Base-by-base conservation (phyloP, 768 basidiomycete genomes). In the Lentinula detonsa region DNA sequence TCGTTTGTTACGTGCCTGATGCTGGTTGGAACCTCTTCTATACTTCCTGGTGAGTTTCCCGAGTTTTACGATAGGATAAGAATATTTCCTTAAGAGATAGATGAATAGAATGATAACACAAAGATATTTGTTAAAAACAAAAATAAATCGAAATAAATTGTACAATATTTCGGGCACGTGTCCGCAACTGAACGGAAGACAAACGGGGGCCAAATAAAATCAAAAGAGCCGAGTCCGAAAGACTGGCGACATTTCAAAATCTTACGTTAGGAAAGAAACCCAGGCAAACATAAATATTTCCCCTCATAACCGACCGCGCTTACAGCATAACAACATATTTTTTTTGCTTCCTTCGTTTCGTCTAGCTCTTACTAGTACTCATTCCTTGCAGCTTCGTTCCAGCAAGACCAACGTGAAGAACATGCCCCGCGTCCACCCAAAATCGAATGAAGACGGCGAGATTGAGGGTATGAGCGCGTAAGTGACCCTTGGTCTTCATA, bases 371-470 rank as follows among this genome's bases (percentile, higher is more conserved):
- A 21, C 21, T 21, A 21, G 21, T 16, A 15, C 37, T 40, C 21
- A 4, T 40, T 43, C 3, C 35, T 45, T 31, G 15, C 21, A 48
- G 13, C 42, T 31, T 35, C 23, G n/a, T 21, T 52, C 48, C 37
- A 35, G 46, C 46, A 49, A 46, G 33, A 33, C 18, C 28, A 11
- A 28, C 31, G n/a, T 43, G 40, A 5, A 23, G 31, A 58, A 23
- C 10, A 60, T 60, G 59, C 59, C 59, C n/a, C 59, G 59, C 48
- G 40, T 52, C 15, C 34, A 51, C 40, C 51, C 49, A 31, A 60
- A 52, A 60, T 34, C 43, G 6, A 40, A 50, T 8, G 35, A n/a
- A 18, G 48, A 46, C 18, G 35, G 11, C 11, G 48, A 46, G 13
- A 8, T 35, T n/a, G 49, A 42, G 4, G 13, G 23, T 33, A 5